Evolutionary conservation across 164 flowering plant genomes (phyloP), one percentile per base, ranked within the genome.

Genomic region (Litsea cubeba): DNA sequence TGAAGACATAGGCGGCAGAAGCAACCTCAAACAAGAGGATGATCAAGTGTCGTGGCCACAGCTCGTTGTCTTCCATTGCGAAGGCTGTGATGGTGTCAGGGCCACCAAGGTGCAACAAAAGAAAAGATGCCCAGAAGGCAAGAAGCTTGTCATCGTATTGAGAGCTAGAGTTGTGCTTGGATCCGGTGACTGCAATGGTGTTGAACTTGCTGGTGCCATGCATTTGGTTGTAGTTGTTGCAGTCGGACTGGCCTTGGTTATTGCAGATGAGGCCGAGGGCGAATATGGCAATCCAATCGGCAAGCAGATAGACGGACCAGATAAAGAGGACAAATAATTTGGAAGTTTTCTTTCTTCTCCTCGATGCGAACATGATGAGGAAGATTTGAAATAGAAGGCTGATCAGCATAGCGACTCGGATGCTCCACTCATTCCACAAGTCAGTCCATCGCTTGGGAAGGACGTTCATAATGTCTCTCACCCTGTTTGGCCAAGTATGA

Each of bases 41-140:
- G 25, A 87, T 72, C 23, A 81, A 49, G 71, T 87, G 87, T 69
- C 89, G 62, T 1, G 75, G 74, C 88, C 88, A 88, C 23, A 88
- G 82, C 80, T 84, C 87, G 57, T 87, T 85, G 71, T 88, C 89
- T 40, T 86, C 89, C 0, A 86, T 83, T 32, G 91, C 79, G 25
- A 84, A 82, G 6, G 89, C 88, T 14, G 89, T 88, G 30, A 87
- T 88, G 64, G 87, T 86, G 75, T 88, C 91, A 0, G 89, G 89
- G 20, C 91, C 91, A 23, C 91, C 91, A 23, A 86, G 87, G 71
- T 88, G 91, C 3, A 88, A 35, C 50, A 88, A 66, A n/a, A 88
- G 87, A 71, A 88, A 86, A 0, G 89, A 88, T 28, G 89, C 83
- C 91, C 89, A 88, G 32, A 86, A 86, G 0, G 87, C 84, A 11